Evolutionary conservation across 1,284 basidiomycete species (phyloP).

Genomic region (Lentinula novae-zelandiae): DNA sequence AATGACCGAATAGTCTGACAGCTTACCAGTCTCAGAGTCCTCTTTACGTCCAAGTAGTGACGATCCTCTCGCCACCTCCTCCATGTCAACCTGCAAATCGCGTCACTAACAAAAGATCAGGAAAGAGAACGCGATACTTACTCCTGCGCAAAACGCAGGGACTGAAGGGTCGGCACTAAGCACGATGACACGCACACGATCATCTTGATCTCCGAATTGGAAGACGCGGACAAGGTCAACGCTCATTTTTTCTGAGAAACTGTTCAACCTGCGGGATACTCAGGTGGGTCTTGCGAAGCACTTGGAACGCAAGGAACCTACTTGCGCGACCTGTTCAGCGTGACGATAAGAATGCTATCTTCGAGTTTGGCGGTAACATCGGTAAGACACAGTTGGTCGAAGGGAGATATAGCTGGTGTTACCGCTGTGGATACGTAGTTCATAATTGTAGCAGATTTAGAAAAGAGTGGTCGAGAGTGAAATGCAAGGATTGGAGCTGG

Average conservation of each 20-base stretch:
- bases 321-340: slow-evolving; percentile 43
- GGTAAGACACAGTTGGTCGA: slow-evolving; percentile 35
- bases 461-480: neutral
- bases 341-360: slow-evolving; percentile 36
- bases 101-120: neutral
- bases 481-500: neutral
- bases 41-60: slow-evolving; percentile 35
- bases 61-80: slow-evolving; percentile 36
- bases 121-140: slow-evolving; percentile 20
- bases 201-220: slow-evolving; percentile 46
- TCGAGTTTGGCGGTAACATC: slow-evolving; percentile 40
- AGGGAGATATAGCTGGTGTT: slow-evolving; percentile 21
- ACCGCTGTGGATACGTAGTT: neutral
- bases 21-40: slow-evolving; percentile 28
- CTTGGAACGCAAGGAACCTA: slow-evolving; percentile 21
- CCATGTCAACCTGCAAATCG: slow-evolving; percentile 43
- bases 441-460: neutral
- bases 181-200: slow-evolving; percentile 47
- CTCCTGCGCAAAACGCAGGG: slow-evolving; percentile 53
- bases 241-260: slow-evolving; percentile 30
- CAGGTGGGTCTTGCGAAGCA: neutral
- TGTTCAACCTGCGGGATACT: slow-evolving; percentile 39
- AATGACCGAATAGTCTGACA: neutral
- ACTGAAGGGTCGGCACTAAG: slow-evolving; percentile 49
- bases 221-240: slow-evolving; percentile 41